Evolutionary conservation across 805 yeast genomes (phyloP), one percentile per base, ranked within the genome.

Genomic region (Nakazawaea holstii): DNA sequence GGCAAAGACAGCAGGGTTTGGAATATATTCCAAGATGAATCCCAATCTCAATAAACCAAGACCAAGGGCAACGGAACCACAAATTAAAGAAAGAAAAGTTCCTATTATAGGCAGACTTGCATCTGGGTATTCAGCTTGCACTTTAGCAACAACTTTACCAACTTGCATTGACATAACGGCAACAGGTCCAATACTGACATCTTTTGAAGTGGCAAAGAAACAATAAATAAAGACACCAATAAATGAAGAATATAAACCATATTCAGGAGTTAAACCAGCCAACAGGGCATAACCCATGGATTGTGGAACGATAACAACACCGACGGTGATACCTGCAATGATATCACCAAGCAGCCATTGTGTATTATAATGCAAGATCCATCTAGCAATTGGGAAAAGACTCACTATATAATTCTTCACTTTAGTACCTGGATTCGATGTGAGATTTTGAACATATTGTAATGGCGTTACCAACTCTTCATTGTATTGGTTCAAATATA

Each of bases 171-270:
- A 86, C 96, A 91, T 90, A 49, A 91, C 97, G 10, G 97, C 97
- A 33, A 91, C 97, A 9, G 97, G 97, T 27, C 97, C 97, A 57
- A 91, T 90, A 51, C 95, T 85, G 35, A 91, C 96, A 72, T 91
- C 97, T 65, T 91, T 91, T 24, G 95, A 86, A 11, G 97, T 91
- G 11, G 97, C 97, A 67, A 91, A 91, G 58, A 91, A 77, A 43
- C 95, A 84, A 65, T 91, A 91, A 45, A 86, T 79, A 59, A 89
- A 76, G 10, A 90, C 95, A 60, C 97, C 97, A 41, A 91, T 83
- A 59, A 91, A 91, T 0, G 95, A 87, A 11, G 97, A 87, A 66
- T 91, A 91, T 41, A 91, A 76, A 43, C 97, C 97, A 57, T 82
- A 91, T 63, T 90, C 84, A 6, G 96, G 80, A 5, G 81, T 72